Percentiles rank a stretch among this genome's conserved stretches.
phyloP scores from a whole-genome alignment of 2,329 filamentous ascomycete species.

The Paraphoma chrysanthemicola region DNA sequence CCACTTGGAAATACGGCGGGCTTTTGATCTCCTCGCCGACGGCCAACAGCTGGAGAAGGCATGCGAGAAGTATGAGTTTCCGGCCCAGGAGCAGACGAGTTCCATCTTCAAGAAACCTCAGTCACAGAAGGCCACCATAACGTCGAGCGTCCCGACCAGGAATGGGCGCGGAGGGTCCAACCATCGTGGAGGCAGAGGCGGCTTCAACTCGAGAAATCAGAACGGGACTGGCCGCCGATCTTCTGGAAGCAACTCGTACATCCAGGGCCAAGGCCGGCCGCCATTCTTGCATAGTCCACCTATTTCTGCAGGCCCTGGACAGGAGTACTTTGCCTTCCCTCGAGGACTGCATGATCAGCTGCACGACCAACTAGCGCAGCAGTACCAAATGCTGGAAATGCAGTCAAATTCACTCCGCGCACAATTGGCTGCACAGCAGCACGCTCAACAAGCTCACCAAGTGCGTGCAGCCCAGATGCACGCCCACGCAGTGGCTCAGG shows the following conservation, averaged over 20 bases:
- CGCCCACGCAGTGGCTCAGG: slow-evolving; percentile 46
- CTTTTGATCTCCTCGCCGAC: slow-evolving; percentile 81
- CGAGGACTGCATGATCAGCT: slow-evolving; percentile 51
- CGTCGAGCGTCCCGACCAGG: slow-evolving; percentile 56
- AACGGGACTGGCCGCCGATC: slow-evolving; percentile 57
- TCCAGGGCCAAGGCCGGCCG: slow-evolving; percentile 48
- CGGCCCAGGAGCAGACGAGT: slow-evolving; percentile 73
- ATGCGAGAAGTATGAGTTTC: slow-evolving; percentile 88
- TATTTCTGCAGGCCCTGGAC: slow-evolving; percentile 40
- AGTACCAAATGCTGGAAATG: slow-evolving; percentile 56
- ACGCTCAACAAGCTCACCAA: slow-evolving; percentile 48
- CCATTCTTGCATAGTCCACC: slow-evolving; percentile 53
- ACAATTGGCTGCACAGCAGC: slow-evolving; percentile 46
- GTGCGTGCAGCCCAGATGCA: slow-evolving; percentile 45
- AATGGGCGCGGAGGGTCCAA: slow-evolving; percentile 54
- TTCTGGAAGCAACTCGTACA: slow-evolving; percentile 62
- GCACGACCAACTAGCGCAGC: slow-evolving; percentile 58
- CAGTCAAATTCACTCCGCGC: slow-evolving; percentile 47
- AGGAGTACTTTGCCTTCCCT: slow-evolving; percentile 55
- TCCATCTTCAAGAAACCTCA: slow-evolving; percentile 59
- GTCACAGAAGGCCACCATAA: slow-evolving; percentile 63
- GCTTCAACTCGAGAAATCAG: slow-evolving; percentile 58
- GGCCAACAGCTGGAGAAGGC: slow-evolving; percentile 78
- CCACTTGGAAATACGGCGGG: slow-evolving; percentile 85
- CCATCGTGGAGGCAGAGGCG: slow-evolving; percentile 55